phyloP scores from a whole-genome alignment of 1,139 yeast genomes.

The Pichia sp. region DNA sequence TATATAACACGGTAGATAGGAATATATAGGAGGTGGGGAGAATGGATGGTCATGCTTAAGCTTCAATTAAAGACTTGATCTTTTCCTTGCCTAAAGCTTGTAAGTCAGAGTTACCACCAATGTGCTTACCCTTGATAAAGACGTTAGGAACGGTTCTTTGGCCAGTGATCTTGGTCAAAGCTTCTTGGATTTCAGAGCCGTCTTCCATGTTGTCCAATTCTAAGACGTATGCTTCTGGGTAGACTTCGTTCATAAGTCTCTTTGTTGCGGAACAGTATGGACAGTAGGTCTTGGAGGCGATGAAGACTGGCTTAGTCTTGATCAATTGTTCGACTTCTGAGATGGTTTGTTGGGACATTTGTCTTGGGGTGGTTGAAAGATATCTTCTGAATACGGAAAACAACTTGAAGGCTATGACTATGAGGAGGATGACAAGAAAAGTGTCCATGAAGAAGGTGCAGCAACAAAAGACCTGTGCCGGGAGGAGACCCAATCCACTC shows the following conservation, averaged over 20 bases:
- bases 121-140: constrained; percentile 84
- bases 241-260: constrained; percentile 50
- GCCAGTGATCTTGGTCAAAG: constrained; percentile 73
- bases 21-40: too few relatives aligned
- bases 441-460: constrained; percentile 2
- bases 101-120: constrained; percentile 92
- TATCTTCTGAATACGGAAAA: constrained; percentile 27
- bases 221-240: constrained; percentile 55
- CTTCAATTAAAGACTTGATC: constrained; percentile 13
- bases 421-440: constrained; percentile 1
- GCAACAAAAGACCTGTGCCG: not conserved
- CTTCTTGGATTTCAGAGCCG: constrained; percentile 75
- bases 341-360: constrained; percentile 48
- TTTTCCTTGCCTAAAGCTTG: constrained; percentile 42
- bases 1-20: too few relatives aligned
- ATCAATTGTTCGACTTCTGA: constrained; percentile 64
- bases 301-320: constrained; percentile 66
- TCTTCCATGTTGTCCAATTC: constrained; percentile 61
- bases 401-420: constrained; percentile 26
- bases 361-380: constrained; percentile 23
- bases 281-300: constrained; percentile 80
- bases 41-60: too few relatives aligned
- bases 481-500: too few relatives aligned
- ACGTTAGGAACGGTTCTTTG: constrained; percentile 94
- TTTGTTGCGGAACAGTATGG: constrained; percentile 74